Percentiles rank a stretch among this genome's conserved stretches.
Evolutionary conservation across 805 yeast species (phyloP).

Genomic region (Metschnikowia noctiluminum): DNA sequence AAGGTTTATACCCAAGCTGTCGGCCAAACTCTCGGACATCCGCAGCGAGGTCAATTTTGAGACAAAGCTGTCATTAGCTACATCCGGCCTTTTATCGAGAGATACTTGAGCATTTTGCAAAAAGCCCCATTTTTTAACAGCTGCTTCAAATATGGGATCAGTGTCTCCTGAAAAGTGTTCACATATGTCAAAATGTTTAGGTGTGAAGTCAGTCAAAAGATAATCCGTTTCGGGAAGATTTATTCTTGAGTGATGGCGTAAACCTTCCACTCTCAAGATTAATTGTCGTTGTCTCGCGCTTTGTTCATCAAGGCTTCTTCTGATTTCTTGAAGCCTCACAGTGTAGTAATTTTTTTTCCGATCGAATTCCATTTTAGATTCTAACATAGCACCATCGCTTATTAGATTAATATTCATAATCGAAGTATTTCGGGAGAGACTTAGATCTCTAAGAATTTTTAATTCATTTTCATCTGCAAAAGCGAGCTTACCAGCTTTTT

Average conservation of each 20-base stretch:
- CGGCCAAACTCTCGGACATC: constrained; percentile 11
- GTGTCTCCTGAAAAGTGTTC: constrained; percentile 3
- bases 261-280: constrained; percentile 5
- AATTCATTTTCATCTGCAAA: constrained; percentile 4
- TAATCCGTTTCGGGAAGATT: neutral
- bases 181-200: constrained; percentile 8
- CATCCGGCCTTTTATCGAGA: neutral
- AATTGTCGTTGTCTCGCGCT: constrained; percentile 19
- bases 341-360: constrained; percentile 23
- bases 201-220: neutral
- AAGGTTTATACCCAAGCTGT: constrained; percentile 24
- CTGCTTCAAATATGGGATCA: constrained; percentile 9
- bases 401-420: constrained; percentile 31
- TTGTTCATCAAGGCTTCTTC: constrained; percentile 29
- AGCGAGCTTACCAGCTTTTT: constrained; percentile 14
- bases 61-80: neutral
- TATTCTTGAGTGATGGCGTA: neutral
- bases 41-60: neutral
- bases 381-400: constrained; percentile 28
- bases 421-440: constrained; percentile 25
- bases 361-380: constrained; percentile 24
- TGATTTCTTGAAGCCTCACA: constrained; percentile 19
- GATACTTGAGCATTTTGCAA: neutral
- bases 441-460: constrained; percentile 12
- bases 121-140: constrained; percentile 15